Base-by-base conservation (phyloP, 352 stramenopile species). In the Phytophthora litchii region DNA sequence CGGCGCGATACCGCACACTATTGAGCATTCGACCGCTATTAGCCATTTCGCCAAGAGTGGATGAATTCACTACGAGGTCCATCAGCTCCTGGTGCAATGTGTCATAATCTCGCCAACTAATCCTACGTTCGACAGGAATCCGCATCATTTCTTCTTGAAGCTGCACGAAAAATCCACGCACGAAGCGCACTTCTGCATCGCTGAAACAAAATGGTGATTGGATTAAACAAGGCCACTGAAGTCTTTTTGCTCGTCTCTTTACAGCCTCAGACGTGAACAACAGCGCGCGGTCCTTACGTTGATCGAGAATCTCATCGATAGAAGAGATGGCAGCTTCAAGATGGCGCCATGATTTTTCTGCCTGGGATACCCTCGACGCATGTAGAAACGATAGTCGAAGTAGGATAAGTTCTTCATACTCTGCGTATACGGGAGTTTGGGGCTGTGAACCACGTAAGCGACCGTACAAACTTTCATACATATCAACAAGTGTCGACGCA, bases 391-490 rank as follows among this genome's bases (percentile, higher is more conserved):
- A 71, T 1, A 91, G 25, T 13, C 81, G 64, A 1, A 85, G 25
- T 12, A 89, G 38, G 1, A 91, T 27, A 1, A 89, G 43, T 42
- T 91, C 78, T 64, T 89, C 76, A 23, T 78, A 83, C 7, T 59
- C 40, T 13, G 57, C 50, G 36, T 88, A 85, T 3, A 59, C 38
- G 16, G 44, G 50, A 4, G 55, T 71, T 6, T 59, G 60, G 0
- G 66, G 48, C 38, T 74, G 74, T 0, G 54, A 55, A 13, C 72
- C 64, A 8, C 76, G 72, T 17, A 90, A 53, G 13, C 78, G 72
- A 8, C 76, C 76, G 4, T 71, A 81, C 2, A 88, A 58, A 54
- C 80, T 88, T 47, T 87, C 76, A 45, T 83, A 81, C 19, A 82
- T 59, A 23, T 87, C 74, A 10, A 87, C 72, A 1, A 74, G 37